Base-by-base conservation (phyloP, 148 eudicot species). In the Gaultheria prostrata region DNA sequence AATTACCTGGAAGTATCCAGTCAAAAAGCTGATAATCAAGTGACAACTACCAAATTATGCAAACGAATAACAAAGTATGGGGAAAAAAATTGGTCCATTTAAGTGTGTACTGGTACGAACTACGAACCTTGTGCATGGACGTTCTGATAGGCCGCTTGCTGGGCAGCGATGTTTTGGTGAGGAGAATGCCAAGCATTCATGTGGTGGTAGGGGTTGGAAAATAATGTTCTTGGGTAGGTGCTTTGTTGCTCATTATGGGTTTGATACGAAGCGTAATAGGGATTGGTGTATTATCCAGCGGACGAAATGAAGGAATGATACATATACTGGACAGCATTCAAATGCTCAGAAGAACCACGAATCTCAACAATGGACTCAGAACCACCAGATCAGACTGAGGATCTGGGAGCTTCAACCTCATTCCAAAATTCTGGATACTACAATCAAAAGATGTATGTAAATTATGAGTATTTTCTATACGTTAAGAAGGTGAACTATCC, bases 351-450 rank as follows among this genome's bases (percentile, higher is more conserved):
- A 33, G 88, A 84, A 45, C 88, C 87, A 54, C 78, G 90, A 5
- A 77, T 70, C 70, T 89, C 91, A 61, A 69, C 78, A 80, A 75
- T 45, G 21, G 78, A 39, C 20, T 89, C 91, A 26, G 89, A 57
- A 77, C 77, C 82, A 61, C 69, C 69, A 61, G 69, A 72, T 87
- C 80, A 63, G 46, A 81, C 50, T 84, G 84, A 46, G 86, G 89
- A 80, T 91, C 91, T 54, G 82, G 87, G 39, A 32, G 86, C 80
- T 85, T 88, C 81, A 83, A 49, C 82, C 90, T 83, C 26, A 76
- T 80, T 56, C 87, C 91, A 85, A 87, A 89, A 88, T 86, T 85
- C 95, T 90, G 84, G 26, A 85, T 83, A 21, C 78, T 28, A 63
- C 17, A n/a, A 80, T 24, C n/a, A 7, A 77, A 28, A 53, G 63